phyloP scores from a whole-genome alignment of 1,284 basidiomycete genomes.

The Ceratobasidium sp. region DNA sequence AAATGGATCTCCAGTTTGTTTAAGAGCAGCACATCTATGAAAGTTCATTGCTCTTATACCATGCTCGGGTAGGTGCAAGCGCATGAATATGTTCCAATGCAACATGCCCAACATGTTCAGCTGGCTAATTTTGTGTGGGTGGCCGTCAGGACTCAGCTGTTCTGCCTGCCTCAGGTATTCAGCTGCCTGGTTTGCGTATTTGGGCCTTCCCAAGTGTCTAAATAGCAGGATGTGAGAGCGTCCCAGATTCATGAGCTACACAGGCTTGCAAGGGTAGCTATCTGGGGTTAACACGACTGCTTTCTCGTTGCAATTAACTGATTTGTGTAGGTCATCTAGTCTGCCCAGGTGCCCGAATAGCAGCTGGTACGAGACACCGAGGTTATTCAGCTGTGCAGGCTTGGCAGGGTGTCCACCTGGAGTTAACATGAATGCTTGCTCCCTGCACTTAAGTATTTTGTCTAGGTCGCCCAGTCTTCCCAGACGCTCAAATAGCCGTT shows the following conservation, averaged over 20 bases:
- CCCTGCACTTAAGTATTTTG: background rate
- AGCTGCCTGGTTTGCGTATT: too few relatives aligned
- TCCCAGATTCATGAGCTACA: background rate
- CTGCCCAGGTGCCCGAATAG: background rate
- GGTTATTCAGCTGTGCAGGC: background rate
- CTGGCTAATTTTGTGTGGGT: background rate
- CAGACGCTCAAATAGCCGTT: background rate
- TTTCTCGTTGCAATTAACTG: background rate
- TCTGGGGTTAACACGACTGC: background rate
- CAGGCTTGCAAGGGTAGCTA: background rate
- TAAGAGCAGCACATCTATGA: background rate
- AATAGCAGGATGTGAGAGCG: too few relatives aligned
- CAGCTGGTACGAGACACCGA: background rate
- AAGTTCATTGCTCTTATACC: background rate
- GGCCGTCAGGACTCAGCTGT: background rate
- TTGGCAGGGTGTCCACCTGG: background rate
- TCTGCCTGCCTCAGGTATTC: too few relatives aligned
- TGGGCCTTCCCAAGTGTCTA: too few relatives aligned
- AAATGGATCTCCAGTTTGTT: background rate
- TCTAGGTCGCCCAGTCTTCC: background rate
- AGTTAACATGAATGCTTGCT: background rate
- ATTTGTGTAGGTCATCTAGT: background rate
- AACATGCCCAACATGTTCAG: background rate
- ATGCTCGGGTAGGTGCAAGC: too few relatives aligned
- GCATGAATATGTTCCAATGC: too few relatives aligned